Conservation (phyloP, 2,329 filamentous ascomycete species). For the Fusarium devonianum region DNA sequence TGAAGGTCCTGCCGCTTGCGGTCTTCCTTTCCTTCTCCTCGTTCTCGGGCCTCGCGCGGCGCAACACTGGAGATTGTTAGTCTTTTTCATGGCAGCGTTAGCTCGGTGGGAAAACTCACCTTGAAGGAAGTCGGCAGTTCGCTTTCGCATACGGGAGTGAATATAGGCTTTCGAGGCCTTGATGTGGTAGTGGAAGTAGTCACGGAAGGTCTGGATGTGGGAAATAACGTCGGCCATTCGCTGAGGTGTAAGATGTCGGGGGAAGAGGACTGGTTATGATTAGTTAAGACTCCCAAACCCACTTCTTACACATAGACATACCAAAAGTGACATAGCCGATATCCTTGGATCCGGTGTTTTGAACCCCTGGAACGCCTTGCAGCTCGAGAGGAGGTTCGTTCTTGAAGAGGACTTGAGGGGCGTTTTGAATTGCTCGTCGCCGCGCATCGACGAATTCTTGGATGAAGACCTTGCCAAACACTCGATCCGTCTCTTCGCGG, state of each 20-base stretch:
- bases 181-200: conserved; percentile 99
- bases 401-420: conserved; percentile 94
- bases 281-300: conserved; percentile 20
- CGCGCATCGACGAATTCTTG: conserved; percentile 98
- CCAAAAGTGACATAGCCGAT: conserved; percentile 98
- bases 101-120: conserved; percentile 62
- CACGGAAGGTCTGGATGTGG: conserved; percentile 99
- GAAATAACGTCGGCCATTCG: conserved; percentile 95
- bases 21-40: conserved; percentile 99
- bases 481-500: conserved; percentile 94
- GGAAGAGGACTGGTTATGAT: conserved; percentile 78
- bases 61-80: conserved; percentile 72
- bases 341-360: conserved; percentile 77
- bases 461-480: conserved; percentile 98
- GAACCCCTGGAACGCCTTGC: conserved; percentile 84
- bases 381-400: conserved; percentile 94
- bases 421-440: conserved; percentile 95
- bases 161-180: conserved; percentile 99
- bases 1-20: conserved; percentile 93
- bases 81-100: background rate
- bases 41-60: conserved; percentile 90
- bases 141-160: conserved; percentile 95
- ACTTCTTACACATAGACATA: conserved; percentile 49
- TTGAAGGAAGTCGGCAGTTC: conserved; percentile 98
- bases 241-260: conserved; percentile 89